phyloP scores from a whole-genome alignment of 1,284 basidiomycete genomes.

The Hypsizygus ulmarius region DNA sequence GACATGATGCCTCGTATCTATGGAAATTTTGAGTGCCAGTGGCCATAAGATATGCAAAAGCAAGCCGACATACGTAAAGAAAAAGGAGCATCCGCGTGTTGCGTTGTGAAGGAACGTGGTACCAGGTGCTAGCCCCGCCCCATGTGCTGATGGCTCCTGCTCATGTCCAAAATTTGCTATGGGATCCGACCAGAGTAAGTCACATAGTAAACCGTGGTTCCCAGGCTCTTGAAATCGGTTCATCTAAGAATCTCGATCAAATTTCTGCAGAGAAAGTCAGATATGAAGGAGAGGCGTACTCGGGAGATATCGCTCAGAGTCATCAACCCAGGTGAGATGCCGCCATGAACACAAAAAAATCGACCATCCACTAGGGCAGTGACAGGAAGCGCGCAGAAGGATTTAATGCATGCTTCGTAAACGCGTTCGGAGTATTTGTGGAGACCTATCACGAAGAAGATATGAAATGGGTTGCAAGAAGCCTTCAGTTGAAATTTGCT shows the following conservation, averaged over 20 bases:
- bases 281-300: slow-evolving; percentile 42
- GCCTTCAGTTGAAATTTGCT: slow-evolving; percentile 18
- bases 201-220: slow-evolving; percentile 90
- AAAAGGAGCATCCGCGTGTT: slow-evolving; percentile 92
- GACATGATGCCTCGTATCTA: slow-evolving; percentile 90
- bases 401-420: slow-evolving; percentile 89
- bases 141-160: slow-evolving; percentile 38
- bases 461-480: not conserved
- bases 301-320: slow-evolving; percentile 77
- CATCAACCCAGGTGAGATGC: slow-evolving; percentile 87
- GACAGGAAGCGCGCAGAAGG: slow-evolving; percentile 90
- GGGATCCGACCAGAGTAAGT: slow-evolving; percentile 94
- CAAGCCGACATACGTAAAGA: slow-evolving; percentile 76
- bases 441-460: slow-evolving; percentile 52
- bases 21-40: not conserved
- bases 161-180: slow-evolving; percentile 76
- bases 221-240: slow-evolving; percentile 95
- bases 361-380: slow-evolving; percentile 94
- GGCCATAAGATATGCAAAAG: not conserved
- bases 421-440: slow-evolving; percentile 90
- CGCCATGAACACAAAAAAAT: slow-evolving; percentile 98
- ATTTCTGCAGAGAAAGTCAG: not conserved
- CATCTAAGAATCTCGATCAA: slow-evolving; percentile 45
- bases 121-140: slow-evolving; percentile 38
- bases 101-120: slow-evolving; percentile 82